phyloP scores from a whole-genome alignment of 805 yeast genomes.

The Teunomyces barrocoloradensis region DNA sequence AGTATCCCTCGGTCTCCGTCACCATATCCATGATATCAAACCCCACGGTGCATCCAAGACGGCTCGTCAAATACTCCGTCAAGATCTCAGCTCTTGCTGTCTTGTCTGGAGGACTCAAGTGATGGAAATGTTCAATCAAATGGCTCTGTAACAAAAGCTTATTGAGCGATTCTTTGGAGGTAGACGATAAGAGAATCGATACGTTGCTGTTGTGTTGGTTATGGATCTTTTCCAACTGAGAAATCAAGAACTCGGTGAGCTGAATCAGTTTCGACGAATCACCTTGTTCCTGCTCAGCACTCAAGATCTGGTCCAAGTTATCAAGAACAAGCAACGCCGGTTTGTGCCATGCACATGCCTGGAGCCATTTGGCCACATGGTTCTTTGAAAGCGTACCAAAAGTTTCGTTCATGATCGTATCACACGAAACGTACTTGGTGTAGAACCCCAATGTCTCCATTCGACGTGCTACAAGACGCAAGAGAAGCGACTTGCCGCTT shows the following conservation, averaged over 20 bases:
- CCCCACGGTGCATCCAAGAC: constrained; percentile 31
- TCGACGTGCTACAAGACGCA: constrained; percentile 39
- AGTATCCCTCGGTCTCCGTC: constrained; percentile 82
- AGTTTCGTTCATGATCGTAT: constrained; percentile 54
- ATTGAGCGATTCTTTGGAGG: constrained; percentile 65
- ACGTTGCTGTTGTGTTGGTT: constrained; percentile 45
- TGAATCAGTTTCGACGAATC: constrained; percentile 65
- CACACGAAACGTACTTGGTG: constrained; percentile 52
- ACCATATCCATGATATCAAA: constrained; percentile 45
- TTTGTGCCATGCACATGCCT: constrained; percentile 66
- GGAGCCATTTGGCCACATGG: constrained; percentile 42
- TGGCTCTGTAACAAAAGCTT: constrained; percentile 62
- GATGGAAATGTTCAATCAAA: constrained; percentile 60
- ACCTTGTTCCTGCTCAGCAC: constrained; percentile 59
- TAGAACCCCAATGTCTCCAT: constrained; percentile 44
- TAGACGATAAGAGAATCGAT: constrained; percentile 60
- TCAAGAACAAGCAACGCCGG: constrained; percentile 78
- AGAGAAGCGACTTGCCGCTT: constrained; percentile 69
- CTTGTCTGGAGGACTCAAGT: constrained; percentile 68
- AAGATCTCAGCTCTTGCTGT: constrained; percentile 51
- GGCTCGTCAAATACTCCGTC: constrained; percentile 31
- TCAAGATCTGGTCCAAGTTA: constrained; percentile 69
- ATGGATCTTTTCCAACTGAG: constrained; percentile 43
- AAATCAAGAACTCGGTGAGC: constrained; percentile 56
- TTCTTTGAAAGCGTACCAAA: constrained; percentile 44